Base-by-base conservation (phyloP, 2,329 filamentous ascomycete species). In the Colletotrichum graminicola region DNA sequence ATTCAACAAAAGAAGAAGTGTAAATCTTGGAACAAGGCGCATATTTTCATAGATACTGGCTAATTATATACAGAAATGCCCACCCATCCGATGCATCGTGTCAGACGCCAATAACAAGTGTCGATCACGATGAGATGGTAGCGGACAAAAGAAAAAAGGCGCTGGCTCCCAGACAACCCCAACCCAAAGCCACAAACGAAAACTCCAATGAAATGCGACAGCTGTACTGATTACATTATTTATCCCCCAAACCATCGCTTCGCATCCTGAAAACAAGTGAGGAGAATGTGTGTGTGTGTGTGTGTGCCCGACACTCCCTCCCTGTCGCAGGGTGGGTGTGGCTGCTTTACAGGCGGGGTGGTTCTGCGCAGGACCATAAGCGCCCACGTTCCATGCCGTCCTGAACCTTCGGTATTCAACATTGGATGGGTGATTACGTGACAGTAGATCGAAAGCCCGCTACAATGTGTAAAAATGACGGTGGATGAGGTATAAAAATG, bases 171-270 rank as follows among this genome's bases (percentile, higher is more conserved):
- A n/a, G 32, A 62, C 12, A 62, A 51, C n/a, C 29, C n/a, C 45
- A 21, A n/a, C 29, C 45, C 45, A 51, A 49, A 26, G 45, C 32
- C 32, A 56, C 29, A 14, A 49, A 62, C 10, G n/a, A 51, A 29
- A 62, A 62, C 59, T 49, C 59, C 59, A 26, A 62, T 36, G 32
- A 26, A 51, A 62, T 62, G 59, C 59, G 6, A 29, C 59, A 23
- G 29, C 32, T 39, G 45, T 36, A 34, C 1, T 7, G 45, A 34
- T 34, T 6, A 49, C 7, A 23, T 36, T 11, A 18, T 49, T 12
- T 12, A n/a, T 29, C 16, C 21, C 21, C 43, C 59, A 14, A 49
- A 39, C 14, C 14, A 23, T 39, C 29, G 32, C 32, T 39, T 26
- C n/a, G 45, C 12, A 34, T 26, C 16, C 47, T 45, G 32, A 39